A percentile compares a stretch with the other conserved stretches of the same genome.
These are phyloP conservation scores for Ceratocystis cubensis DNA, from an alignment of 2,329 filamentous ascomycete genomes.

Conservation along the genomic window DNA sequence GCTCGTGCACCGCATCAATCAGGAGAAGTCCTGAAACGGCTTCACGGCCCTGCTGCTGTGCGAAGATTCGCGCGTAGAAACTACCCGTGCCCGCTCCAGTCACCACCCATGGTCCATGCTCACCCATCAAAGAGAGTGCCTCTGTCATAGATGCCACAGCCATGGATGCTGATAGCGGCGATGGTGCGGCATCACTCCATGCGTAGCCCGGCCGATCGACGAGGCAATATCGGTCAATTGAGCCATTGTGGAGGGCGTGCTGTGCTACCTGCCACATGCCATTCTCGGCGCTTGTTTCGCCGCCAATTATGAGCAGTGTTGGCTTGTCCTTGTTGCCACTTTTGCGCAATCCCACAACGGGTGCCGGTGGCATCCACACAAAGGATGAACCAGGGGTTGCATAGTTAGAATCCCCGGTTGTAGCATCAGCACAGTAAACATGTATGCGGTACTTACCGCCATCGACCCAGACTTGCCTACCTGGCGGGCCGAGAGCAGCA, in stretches of 20 bases:
- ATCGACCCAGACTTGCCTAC: conserved; percentile 68
- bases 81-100: conserved; percentile 77
- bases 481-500: conserved; percentile 58
- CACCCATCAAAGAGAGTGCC: conserved; percentile 65
- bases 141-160: conserved; percentile 81
- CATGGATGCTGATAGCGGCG: conserved; percentile 85
- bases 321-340: conserved; percentile 37
- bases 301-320: conserved; percentile 77
- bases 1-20: conserved; percentile 77
- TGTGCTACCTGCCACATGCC: conserved; percentile 71
- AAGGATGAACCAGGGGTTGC: not conserved
- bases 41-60: conserved; percentile 62
- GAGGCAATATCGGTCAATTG: conserved; percentile 84
- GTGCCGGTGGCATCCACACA: not conserved
- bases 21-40: conserved; percentile 63
- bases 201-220: conserved; percentile 83
- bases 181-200: conserved; percentile 83
- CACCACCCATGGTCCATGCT: conserved; percentile 79
- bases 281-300: conserved; percentile 65
- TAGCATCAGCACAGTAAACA: conserved; percentile 52
- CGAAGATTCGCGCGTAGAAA: conserved; percentile 84
- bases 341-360: not conserved
- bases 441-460: conserved; percentile 77
- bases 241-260: conserved; percentile 61
- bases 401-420: not conserved